Evolutionary conservation across 768 basidiomycete species (phyloP).

Genomic region (Lanmaoa pseudosensibilis): DNA sequence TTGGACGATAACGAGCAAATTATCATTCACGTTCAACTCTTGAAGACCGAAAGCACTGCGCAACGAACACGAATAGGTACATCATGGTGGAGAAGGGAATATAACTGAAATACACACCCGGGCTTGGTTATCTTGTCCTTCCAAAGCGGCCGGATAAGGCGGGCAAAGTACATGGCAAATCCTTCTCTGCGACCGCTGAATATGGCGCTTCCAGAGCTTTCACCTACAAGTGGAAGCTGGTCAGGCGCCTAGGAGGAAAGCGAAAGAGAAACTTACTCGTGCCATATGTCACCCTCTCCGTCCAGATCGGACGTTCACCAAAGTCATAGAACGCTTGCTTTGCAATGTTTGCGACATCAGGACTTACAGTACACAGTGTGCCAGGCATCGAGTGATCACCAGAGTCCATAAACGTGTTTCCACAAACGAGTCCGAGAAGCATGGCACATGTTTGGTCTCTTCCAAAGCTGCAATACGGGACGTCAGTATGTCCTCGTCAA

Average conservation of each 20-base stretch:
- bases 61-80: not conserved
- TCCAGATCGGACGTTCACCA: slow-evolving; percentile 81
- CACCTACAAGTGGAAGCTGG: slow-evolving; percentile 40
- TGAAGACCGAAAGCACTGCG: slow-evolving; percentile 46
- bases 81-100: not conserved
- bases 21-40: slow-evolving; percentile 63
- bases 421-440: slow-evolving; percentile 82
- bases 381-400: slow-evolving; percentile 47
- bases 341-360: slow-evolving; percentile 69
- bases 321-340: slow-evolving; percentile 87
- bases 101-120: slow-evolving; percentile 43
- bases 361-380: slow-evolving; percentile 49
- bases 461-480: slow-evolving; percentile 62
- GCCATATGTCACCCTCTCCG: slow-evolving; percentile 75
- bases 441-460: slow-evolving; percentile 91
- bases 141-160: slow-evolving; percentile 88
- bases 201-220: slow-evolving; percentile 68
- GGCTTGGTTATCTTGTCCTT: slow-evolving; percentile 69
- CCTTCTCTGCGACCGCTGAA: slow-evolving; percentile 91
- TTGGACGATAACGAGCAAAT: slow-evolving; percentile 65
- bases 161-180: slow-evolving; percentile 80
- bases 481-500: slow-evolving; percentile 1
- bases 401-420: slow-evolving; percentile 75
- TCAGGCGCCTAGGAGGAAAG: not conserved
- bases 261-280: slow-evolving; percentile 46